Percentiles rank a stretch among this genome's conserved stretches.
Conservation (phyloP, 441 rosid species). For the Caryocar brasiliense region DNA sequence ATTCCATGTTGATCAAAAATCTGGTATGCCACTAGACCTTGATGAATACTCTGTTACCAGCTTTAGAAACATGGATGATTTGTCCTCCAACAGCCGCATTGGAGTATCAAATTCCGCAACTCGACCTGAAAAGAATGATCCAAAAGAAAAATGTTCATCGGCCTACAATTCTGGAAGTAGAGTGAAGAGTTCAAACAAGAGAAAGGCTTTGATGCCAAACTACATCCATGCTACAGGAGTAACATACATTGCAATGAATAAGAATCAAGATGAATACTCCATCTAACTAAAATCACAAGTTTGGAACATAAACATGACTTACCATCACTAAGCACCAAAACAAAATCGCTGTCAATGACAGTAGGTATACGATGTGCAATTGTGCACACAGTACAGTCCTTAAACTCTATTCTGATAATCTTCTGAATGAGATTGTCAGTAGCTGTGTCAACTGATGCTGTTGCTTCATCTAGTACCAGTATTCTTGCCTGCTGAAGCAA, state of each 20-base stretch:
- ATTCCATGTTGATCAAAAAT: constrained; percentile 34
- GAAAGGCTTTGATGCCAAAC: no score
- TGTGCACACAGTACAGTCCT: constrained; percentile 92
- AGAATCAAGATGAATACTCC: neutral
- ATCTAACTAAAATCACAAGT: neutral
- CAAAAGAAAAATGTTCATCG: neutral
- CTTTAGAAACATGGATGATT: constrained; percentile 90
- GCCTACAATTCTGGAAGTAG: no score
- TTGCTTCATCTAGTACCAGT: constrained; percentile 97
- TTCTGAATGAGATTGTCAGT: constrained; percentile 96
- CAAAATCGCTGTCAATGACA: constrained; percentile 91
- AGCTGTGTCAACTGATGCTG: constrained; percentile 97
- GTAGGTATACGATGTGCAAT: constrained; percentile 98
- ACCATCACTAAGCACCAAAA: constrained; percentile 95
- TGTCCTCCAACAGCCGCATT: constrained; percentile 66
- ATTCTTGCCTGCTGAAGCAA: constrained; percentile 92
- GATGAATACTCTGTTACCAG: constrained; percentile 86
- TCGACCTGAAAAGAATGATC: constrained; percentile 54
- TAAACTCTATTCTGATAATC: constrained; percentile 88
- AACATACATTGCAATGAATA: neutral
- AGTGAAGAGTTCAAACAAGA: no score
- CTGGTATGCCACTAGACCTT: constrained; percentile 90
- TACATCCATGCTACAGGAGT: neutral
- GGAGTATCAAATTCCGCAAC: constrained; percentile 95
- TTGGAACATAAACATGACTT: constrained; percentile 5